A percentile compares a stretch with the other conserved stretches of the same genome.
Evolutionary conservation across 139 green algal genomes (phyloP).

Genomic region (Picochlorum sp.): DNA sequence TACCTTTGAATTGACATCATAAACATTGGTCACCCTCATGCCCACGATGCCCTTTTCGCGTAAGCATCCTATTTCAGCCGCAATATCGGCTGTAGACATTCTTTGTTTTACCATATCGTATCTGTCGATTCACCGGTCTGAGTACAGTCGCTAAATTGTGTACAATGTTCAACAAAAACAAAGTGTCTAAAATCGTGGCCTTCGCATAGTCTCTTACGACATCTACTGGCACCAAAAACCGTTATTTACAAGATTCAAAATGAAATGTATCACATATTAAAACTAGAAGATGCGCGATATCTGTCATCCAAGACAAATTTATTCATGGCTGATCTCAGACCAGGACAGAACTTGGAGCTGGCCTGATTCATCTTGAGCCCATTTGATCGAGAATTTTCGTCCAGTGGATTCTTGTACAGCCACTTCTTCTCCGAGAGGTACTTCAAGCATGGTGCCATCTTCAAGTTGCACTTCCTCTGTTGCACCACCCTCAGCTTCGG

Average conservation of each 20-base stretch:
- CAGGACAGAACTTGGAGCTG: constrained; percentile 35
- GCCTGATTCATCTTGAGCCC: constrained; percentile 54
- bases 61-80: constrained; percentile 79
- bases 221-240: background rate
- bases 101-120: constrained; percentile 86
- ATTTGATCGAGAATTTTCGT: constrained; percentile 33
- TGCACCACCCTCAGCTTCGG: constrained; percentile 17
- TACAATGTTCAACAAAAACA: too few species aligned
- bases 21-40: constrained; percentile 66
- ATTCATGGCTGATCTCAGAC: background rate
- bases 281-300: background rate
- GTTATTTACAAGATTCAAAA: background rate
- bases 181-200: too few species aligned
- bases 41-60: constrained; percentile 55
- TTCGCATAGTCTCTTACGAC: too few species aligned
- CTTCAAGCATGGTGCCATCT: constrained; percentile 27
- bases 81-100: constrained; percentile 81
- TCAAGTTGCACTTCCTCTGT: constrained; percentile 23
- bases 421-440: constrained; percentile 33
- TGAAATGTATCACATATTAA: too few species aligned
- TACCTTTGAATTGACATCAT: constrained; percentile 84
- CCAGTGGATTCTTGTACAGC: constrained; percentile 21
- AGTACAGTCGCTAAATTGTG: too few species aligned
- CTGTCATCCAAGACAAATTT: background rate
- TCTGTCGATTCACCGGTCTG: too few species aligned